These are phyloP conservation scores for Lepidium africanum DNA, from an alignment of 345 rosid genomes.

Conservation along the genomic window DNA sequence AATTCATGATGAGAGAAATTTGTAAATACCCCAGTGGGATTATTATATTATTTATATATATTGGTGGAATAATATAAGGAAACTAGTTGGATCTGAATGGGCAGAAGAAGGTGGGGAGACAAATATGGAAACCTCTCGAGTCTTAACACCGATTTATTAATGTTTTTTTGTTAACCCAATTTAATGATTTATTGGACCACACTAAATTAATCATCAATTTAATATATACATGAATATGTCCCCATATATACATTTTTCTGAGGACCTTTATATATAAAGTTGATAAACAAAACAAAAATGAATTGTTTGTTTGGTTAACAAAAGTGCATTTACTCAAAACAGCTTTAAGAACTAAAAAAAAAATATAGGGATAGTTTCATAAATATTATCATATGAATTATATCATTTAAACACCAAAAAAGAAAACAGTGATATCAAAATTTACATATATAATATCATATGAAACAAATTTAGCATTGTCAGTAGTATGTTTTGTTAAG, in stretches of 20 bases:
- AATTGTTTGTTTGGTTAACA: no score
- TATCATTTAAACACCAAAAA: no score
- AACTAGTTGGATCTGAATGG: conserved; percentile 25
- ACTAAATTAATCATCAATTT: neutral
- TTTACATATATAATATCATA: no score
- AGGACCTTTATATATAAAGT: neutral
- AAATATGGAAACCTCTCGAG: conserved; percentile 10
- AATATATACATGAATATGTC: neutral
- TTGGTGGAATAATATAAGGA: neutral
- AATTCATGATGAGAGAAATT: neutral
- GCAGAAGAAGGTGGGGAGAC: conserved; percentile 6
- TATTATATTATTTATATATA: neutral
- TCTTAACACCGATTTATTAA: conserved; percentile 14
- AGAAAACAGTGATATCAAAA: no score
- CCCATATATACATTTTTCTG: neutral
- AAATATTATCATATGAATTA: no score
- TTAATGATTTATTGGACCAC: conserved; percentile 24
- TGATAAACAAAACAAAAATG: neutral
- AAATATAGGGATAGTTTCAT: no score
- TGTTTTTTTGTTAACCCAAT: neutral
- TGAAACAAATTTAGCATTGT: no score
- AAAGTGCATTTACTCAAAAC: no score
- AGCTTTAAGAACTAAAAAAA: no score
- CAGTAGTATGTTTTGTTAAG: no score
- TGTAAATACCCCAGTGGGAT: neutral